Evolutionary conservation across 257 asterid genomes (phyloP).

Genomic region (Prunella vulgaris): DNA sequence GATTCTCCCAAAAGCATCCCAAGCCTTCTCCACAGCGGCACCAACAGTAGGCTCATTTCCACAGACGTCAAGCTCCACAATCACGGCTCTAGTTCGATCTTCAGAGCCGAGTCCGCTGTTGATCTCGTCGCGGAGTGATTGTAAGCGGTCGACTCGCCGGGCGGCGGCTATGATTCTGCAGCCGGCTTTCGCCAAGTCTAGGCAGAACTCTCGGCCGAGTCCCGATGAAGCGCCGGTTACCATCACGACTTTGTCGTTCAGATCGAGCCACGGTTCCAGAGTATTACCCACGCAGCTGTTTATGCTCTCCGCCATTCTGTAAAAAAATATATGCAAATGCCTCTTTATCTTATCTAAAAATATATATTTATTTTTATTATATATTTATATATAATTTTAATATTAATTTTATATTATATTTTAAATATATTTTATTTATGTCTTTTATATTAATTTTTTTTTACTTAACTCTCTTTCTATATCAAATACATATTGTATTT

Average conservation of each 20-base stretch:
- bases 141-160: constrained; percentile 40
- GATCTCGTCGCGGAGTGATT: constrained; percentile 38
- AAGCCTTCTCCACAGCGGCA: constrained; percentile 49
- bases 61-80: constrained; percentile 54
- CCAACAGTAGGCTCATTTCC: constrained; percentile 30
- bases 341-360: too few relatives aligned
- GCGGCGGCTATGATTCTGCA: constrained; percentile 51
- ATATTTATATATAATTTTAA: too few relatives aligned
- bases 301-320: constrained; percentile 7
- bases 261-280: constrained; percentile 34
- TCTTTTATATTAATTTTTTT: too few relatives aligned
- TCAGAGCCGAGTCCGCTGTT: constrained; percentile 1
- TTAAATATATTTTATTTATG: too few relatives aligned
- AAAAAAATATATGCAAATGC: too few relatives aligned
- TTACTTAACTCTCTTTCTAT: too few relatives aligned
- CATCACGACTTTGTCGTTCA: constrained; percentile 34
- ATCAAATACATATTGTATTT: too few relatives aligned
- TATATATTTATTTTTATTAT: too few relatives aligned
- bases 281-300: background rate
- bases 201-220: constrained; percentile 41
- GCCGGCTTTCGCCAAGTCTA: constrained; percentile 41
- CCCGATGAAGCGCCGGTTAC: constrained; percentile 58
- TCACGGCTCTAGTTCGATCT: constrained; percentile 25
- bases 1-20: constrained; percentile 57
- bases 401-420: too few relatives aligned